A percentile compares a stretch with the other conserved stretches of the same genome.
Evolutionary conservation across 1,284 basidiomycete genomes (phyloP).

Genomic region (Papiliotrema terrestris): DNA sequence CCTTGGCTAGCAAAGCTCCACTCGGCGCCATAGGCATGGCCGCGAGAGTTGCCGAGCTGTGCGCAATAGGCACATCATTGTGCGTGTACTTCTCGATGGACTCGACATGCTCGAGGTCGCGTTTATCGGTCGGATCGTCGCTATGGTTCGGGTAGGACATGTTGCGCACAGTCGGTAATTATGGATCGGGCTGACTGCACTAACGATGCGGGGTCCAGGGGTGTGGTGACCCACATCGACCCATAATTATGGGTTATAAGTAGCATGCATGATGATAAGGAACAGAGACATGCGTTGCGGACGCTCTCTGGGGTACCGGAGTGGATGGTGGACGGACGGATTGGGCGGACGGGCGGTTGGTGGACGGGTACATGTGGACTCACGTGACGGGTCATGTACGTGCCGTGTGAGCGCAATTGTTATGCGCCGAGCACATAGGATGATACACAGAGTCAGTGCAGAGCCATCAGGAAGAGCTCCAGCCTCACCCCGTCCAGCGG

Average conservation of each 20-base stretch:
- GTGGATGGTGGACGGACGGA: too few relatives aligned
- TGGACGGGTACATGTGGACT: too few relatives aligned
- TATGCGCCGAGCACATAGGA: too few relatives aligned
- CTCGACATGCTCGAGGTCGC: slow-evolving; percentile 1
- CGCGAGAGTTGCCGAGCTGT: background rate
- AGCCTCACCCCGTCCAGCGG: too few relatives aligned
- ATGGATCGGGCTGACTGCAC: background rate
- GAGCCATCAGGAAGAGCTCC: too few relatives aligned
- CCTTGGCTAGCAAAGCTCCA: background rate
- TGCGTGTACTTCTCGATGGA: background rate
- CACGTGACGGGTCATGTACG: too few relatives aligned
- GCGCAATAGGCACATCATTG: background rate
- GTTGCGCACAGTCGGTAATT: background rate
- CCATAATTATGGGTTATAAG: background rate
- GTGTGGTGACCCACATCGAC: background rate
- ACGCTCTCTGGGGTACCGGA: too few relatives aligned
- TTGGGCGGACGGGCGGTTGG: too few relatives aligned
- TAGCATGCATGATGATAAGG: too few relatives aligned
- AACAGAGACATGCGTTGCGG: too few relatives aligned
- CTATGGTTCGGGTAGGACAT: background rate
- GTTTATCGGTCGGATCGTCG: background rate
- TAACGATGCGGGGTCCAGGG: background rate
- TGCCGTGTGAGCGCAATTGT: too few relatives aligned
- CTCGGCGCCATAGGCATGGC: background rate
- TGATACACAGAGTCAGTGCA: too few relatives aligned